Conservation (phyloP, 441 rosid genomes). For the Metrosideros polymorpha region DNA sequence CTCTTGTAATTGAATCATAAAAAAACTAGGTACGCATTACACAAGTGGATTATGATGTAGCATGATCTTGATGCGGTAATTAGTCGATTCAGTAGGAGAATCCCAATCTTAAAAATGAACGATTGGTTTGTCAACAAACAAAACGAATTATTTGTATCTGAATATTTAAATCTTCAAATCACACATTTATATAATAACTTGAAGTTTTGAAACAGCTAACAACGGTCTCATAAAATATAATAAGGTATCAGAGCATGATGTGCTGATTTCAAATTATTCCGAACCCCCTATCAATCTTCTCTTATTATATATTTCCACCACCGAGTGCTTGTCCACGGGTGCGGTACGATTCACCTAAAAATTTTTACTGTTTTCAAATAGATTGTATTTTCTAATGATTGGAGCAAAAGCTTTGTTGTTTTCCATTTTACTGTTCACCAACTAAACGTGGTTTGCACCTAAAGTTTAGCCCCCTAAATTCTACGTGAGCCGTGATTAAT, state of each 20-base stretch:
- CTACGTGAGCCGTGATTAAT: too few species aligned
- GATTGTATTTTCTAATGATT: background rate
- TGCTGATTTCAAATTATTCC: background rate
- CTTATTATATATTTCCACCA: background rate
- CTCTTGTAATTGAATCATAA: background rate
- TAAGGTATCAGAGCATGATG: background rate
- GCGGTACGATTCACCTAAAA: background rate
- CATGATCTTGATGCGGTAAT: background rate
- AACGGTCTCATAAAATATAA: accelerated
- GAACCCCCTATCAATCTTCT: background rate
- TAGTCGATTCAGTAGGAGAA: background rate
- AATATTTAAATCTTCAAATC: background rate
- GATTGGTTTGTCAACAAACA: background rate
- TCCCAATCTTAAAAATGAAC: background rate
- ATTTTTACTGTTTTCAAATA: background rate
- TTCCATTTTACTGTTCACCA: background rate
- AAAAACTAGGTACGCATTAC: background rate
- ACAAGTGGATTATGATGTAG: background rate
- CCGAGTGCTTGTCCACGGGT: background rate
- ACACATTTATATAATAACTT: background rate
- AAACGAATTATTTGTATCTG: background rate
- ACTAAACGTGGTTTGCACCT: background rate
- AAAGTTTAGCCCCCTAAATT: background rate
- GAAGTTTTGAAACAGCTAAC: too few species aligned
- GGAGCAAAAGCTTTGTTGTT: background rate